Evolutionary conservation across 2,329 filamentous ascomycete genomes (phyloP).

Genomic region (Ambrosiella cleistominuta): DNA sequence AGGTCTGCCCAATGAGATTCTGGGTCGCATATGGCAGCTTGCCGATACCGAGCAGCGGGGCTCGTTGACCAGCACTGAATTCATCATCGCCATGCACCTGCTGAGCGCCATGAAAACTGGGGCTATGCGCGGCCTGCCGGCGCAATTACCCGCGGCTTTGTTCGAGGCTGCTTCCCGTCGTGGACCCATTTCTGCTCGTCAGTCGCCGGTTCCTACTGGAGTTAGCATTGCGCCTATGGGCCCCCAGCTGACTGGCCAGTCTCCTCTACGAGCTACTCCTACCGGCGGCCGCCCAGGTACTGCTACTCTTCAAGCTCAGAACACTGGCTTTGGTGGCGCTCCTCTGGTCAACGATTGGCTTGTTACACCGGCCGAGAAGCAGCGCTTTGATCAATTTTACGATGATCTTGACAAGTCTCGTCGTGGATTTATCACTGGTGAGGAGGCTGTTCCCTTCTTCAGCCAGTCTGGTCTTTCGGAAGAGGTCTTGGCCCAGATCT

Average conservation of each 20-base stretch:
- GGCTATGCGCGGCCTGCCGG: constrained; percentile 61
- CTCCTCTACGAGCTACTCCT: constrained; percentile 34
- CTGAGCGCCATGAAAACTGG: constrained; percentile 82
- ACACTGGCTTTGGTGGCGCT: constrained; percentile 17
- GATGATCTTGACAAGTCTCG: constrained; percentile 63
- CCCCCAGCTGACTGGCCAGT: constrained; percentile 60
- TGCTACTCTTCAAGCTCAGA: constrained; percentile 24
- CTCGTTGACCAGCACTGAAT: constrained; percentile 71
- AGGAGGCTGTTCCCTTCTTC: constrained; percentile 87
- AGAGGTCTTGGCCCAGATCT: constrained; percentile 80
- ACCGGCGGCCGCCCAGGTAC: constrained; percentile 33
- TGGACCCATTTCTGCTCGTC: constrained; percentile 25
- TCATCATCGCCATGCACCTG: constrained; percentile 96
- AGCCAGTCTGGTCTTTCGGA: constrained; percentile 81
- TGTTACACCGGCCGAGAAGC: constrained; percentile 67
- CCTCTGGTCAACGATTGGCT: constrained; percentile 48
- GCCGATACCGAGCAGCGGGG: constrained; percentile 88
- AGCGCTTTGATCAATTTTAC: constrained; percentile 75
- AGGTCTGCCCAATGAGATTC: constrained; percentile 68
- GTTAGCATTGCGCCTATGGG: constrained; percentile 32
- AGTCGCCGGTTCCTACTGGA: constrained; percentile 29
- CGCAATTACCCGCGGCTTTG: constrained; percentile 61
- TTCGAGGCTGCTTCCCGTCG: constrained; percentile 79
- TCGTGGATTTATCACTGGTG: constrained; percentile 73
- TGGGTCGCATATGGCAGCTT: constrained; percentile 92